Evolutionary conservation across 768 basidiomycete species (phyloP), one percentile per base, ranked within the genome.

Genomic region (Russula griseocarnosa): DNA sequence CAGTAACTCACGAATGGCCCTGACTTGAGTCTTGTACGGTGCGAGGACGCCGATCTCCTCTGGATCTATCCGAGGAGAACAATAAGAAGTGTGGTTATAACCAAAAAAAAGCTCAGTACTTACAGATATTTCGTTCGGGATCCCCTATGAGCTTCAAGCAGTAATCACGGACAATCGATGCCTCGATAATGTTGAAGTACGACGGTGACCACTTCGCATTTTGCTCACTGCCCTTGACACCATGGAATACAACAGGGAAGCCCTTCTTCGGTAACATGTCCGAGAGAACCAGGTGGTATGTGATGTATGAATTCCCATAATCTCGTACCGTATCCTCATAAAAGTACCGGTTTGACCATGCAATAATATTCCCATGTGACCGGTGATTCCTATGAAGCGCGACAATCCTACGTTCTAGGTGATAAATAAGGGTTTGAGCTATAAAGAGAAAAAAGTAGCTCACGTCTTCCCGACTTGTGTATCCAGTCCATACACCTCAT

Each of bases 291-390:
- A 74, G 63, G 36, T 67, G 55, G 59, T 70, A 61, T 69, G 76
- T 73, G 14, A 73, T 60, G 1, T 58, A 58, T 0, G 65, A 62
- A 26, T 73, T 69, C 2, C 71, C 78, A 47, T 68, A 66, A 0
- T 73, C 69, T 34, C 72, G 69, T 24, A 79, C 72, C 10, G 73
- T 76, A 38, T 69, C 69, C 11, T 69, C 67, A 68, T 79, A 79
- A 66, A 79, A 77, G 55, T 69, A 63, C 22, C 78, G 72, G 66
- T 86, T 87, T 2, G 85, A 78, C 72, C 82, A 86, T 1, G 75
- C 61, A n/a, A 86, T 72, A 46, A 88, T 86, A 6, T 76, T 75
- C 26, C 51, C 61, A 16, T 69, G 67, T 4, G 67, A 69, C 30
- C 67, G 66, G 20, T 62, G 62, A 30, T 69, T 69, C 55, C 52